These are phyloP conservation scores for Dendrothele bispora DNA, from an alignment of 768 basidiomycete species.

Conservation along the genomic window DNA sequence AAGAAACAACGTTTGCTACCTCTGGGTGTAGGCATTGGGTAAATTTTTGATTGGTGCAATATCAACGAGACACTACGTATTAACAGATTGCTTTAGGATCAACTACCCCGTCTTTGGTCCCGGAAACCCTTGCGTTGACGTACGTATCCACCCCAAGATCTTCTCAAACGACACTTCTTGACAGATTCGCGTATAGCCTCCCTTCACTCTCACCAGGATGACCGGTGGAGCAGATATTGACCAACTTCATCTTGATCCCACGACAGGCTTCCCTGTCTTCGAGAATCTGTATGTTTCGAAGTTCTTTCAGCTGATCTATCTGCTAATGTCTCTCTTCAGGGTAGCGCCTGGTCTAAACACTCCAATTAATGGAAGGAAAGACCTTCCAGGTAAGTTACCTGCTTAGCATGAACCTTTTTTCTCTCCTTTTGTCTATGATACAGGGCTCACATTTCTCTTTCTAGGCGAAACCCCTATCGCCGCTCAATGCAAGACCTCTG, in stretches of 20 bases:
- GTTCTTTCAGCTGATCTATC: not conserved
- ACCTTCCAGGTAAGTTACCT: conserved; percentile 26
- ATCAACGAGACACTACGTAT: too few species aligned
- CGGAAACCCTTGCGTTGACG: conserved; percentile 3
- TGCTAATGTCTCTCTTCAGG: conserved; percentile 4
- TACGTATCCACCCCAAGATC: not conserved
- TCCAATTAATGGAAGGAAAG: conserved; percentile 19
- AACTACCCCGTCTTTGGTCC: conserved; percentile 7
- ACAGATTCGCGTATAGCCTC: conserved; percentile 18
- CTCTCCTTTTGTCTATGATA: not conserved
- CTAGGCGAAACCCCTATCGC: conserved; percentile 20
- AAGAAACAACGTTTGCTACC: conserved; percentile 21
- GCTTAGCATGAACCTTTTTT: too few species aligned
- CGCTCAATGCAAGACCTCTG: conserved; percentile 22
- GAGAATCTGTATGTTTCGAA: conserved; percentile 18
- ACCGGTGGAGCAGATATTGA: conserved; percentile 26
- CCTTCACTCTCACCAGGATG: conserved; percentile 27
- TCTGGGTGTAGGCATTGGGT: conserved; percentile 26
- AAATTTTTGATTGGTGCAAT: not conserved
- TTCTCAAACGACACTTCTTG: not conserved
- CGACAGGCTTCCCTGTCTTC: conserved; percentile 23
- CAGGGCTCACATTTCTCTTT: not conserved
- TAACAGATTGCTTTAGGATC: not conserved
- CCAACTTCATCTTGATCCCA: conserved; percentile 19
- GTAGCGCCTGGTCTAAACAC: conserved; percentile 22